Base-by-base conservation (phyloP, 2,329 filamentous ascomycete species). In the Seiridium unicorne region DNA sequence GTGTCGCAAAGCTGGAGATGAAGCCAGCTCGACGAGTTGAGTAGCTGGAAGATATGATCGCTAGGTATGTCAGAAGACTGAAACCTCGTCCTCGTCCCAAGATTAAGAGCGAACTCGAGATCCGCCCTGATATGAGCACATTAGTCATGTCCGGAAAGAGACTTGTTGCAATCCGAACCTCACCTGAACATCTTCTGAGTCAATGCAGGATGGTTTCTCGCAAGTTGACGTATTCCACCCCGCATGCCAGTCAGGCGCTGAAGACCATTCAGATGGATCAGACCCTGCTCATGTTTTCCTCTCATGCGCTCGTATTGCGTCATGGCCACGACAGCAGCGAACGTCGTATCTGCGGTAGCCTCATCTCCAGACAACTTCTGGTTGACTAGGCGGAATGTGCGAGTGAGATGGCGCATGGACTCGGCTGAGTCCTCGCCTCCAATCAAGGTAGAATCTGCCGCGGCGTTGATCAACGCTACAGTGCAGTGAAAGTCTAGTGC, bases 211-310 rank as follows among this genome's bases (percentile, higher is more conserved):
- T 48, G 55, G 11, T 62, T 47, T 2, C 26, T 44, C 3, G 61
- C 32, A 9, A 74, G 61, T 1, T 54, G 18, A 7, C 40, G 40
- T 5, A 73, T 64, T 0, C 73, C 73, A n/a, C 73, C 73, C 8
- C 71, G 68, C 36, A 73, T 42, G 31, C 69, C 61, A 31, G 73
- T 60, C 59, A 75, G 70, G 11, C 61, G 65, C 57, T 65, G 62
- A 13, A 73, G 60, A 1, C 73, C 72, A 13, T 69, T 56, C 31
- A 74, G 62, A 57, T 75, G 73, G 11, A 73, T 57, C 3, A 69
- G 60, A 6, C 65, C 66, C 18, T 66, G 58, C 3, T n/a, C 26
- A 31, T 67, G 64, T 35, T 67, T 59, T 51, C 64, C 64, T 26
- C 65, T 64, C 1, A 68, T 47, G 6, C 67, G 65, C 32, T 70